These are phyloP conservation scores for Aspergillus sp. DNA, from an alignment of 2,329 filamentous ascomycete species.

Conservation along the genomic window DNA sequence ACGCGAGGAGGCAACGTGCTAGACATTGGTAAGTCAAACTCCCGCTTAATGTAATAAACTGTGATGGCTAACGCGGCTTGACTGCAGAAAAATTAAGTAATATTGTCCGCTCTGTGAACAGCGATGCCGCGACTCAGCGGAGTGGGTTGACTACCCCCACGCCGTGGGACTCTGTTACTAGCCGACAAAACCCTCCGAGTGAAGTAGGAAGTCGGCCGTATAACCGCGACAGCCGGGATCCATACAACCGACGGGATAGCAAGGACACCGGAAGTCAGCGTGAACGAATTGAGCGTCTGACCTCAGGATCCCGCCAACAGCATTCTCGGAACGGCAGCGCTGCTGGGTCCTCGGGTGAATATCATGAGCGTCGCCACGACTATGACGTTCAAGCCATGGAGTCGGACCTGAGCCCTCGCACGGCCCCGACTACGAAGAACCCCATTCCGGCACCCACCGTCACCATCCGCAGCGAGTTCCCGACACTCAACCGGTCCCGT, in stretches of 20 bases:
- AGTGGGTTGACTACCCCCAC: slow-evolving; percentile 59
- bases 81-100: slow-evolving; percentile 85
- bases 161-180: slow-evolving; percentile 54
- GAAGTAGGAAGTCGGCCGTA: slow-evolving; percentile 25
- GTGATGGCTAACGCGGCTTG: slow-evolving; percentile 23
- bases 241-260: slow-evolving; percentile 38
- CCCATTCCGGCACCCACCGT: slow-evolving; percentile 88
- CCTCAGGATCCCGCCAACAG: slow-evolving; percentile 38
- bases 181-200: slow-evolving; percentile 31
- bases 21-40: slow-evolving; percentile 69
- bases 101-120: slow-evolving; percentile 81
- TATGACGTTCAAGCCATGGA: slow-evolving; percentile 98
- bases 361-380: slow-evolving; percentile 81
- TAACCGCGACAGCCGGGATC: slow-evolving; percentile 29
- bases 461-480: slow-evolving; percentile 95
- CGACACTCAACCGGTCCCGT: slow-evolving; percentile 84
- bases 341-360: slow-evolving; percentile 72
- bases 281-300: slow-evolving; percentile 48
- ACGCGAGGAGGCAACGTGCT: slow-evolving; percentile 90
- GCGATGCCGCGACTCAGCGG: slow-evolving; percentile 56
- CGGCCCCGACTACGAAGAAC: slow-evolving; percentile 65
- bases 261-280: slow-evolving; percentile 42
- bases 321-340: slow-evolving; percentile 80
- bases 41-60: background rate
- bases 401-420: slow-evolving; percentile 71